Evolutionary conservation across 352 stramenopile species (phyloP).

Genomic region (Discostella stelligera): DNA sequence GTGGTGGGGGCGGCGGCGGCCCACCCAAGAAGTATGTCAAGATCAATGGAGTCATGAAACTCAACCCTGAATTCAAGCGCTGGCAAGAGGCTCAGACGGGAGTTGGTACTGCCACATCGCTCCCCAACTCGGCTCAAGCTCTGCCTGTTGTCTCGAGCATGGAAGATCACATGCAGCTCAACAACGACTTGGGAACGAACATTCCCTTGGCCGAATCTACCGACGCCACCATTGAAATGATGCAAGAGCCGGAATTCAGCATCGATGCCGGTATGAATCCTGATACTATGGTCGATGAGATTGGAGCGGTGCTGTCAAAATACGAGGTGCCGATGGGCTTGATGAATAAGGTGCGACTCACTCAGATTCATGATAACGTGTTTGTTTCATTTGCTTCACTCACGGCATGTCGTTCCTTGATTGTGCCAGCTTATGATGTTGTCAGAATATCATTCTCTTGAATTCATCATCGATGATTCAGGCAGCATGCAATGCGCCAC

Average conservation of each 20-base stretch:
- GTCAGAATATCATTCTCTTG: conserved; percentile 36
- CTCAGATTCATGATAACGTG: not conserved
- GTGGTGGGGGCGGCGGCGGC: not conserved
- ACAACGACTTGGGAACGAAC: conserved; percentile 16
- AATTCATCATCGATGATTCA: conserved; percentile 60
- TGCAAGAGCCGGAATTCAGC: conserved; percentile 58
- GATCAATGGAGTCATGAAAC: conserved; percentile 56
- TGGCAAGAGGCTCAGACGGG: conserved; percentile 42
- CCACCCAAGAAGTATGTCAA: conserved; percentile 55
- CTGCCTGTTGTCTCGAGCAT: too few species aligned
- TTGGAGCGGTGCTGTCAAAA: conserved; percentile 40
- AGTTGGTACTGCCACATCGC: conserved; percentile 10
- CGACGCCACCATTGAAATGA: conserved; percentile 48
- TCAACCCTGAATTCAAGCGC: conserved; percentile 50
- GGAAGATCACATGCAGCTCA: not conserved
- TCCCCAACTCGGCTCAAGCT: not conserved
- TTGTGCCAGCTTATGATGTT: conserved; percentile 2
- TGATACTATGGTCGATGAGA: conserved; percentile 51
- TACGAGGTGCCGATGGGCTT: conserved; percentile 57
- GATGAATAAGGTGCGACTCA: conserved; percentile 31
- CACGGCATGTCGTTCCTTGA: not conserved
- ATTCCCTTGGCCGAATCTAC: conserved; percentile 42
- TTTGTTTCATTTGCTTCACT: not conserved
- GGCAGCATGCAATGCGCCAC: conserved; percentile 43
- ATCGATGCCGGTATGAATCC: conserved; percentile 46